These are phyloP conservation scores for Cymbopogon flexuosus DNA, from an alignment of 202 grass and related monocot genomes.

Conservation along the genomic window DNA sequence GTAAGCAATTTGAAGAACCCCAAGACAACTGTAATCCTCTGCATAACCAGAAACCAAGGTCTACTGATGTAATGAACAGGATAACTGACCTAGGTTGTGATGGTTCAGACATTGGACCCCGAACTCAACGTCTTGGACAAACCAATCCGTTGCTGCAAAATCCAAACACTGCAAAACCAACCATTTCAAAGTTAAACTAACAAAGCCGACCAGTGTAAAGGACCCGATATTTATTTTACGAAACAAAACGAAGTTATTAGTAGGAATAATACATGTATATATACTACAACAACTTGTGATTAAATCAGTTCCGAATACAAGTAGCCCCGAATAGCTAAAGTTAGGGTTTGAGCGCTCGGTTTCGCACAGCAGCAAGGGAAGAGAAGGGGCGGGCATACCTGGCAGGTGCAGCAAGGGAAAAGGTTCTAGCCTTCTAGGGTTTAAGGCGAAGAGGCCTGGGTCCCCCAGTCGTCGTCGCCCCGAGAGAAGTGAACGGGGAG, in stretches of 20 bases:
- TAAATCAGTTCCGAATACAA: not conserved
- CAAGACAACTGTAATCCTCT: not conserved
- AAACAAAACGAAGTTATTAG: not conserved
- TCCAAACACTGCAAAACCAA: not conserved
- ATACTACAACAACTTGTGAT: not conserved
- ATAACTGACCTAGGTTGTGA: conserved; percentile 23
- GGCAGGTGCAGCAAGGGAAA: not conserved
- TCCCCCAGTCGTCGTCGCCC: not conserved
- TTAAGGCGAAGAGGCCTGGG: too few species aligned
- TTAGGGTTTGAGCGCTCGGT: not conserved
- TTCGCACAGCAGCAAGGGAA: not conserved
- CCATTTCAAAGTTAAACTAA: not conserved
- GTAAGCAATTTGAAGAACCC: not conserved
- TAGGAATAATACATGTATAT: not conserved
- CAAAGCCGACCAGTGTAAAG: not conserved
- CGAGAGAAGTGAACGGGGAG: not conserved
- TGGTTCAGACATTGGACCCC: not conserved
- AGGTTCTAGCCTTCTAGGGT: too few species aligned
- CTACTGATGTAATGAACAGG: not conserved
- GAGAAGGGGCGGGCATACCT: not conserved
- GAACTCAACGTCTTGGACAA: not conserved
- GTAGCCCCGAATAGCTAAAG: not conserved
- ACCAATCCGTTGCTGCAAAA: not conserved
- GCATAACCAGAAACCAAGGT: not conserved
- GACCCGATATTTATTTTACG: too few species aligned